Base-by-base conservation (phyloP, 75 land plant genomes). In the Azolla pinnata region DNA sequence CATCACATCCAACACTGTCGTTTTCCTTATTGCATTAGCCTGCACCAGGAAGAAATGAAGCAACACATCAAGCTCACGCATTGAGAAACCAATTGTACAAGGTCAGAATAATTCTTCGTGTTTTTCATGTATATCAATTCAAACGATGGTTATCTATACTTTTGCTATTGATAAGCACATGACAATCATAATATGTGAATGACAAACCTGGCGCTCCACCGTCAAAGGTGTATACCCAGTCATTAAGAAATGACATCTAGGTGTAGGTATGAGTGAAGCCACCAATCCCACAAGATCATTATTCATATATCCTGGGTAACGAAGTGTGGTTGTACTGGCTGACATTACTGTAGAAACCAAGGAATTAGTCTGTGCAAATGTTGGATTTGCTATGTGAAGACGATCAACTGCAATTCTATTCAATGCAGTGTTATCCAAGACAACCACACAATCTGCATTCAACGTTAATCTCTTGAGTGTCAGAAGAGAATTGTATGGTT, bases 391-490 rank as follows among this genome's bases (percentile, higher is more conserved):
- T 29, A 95, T 75, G 63, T 95, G 90, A 57, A 95, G 88, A 1
- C 97, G 90, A 63, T 95, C 99, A 33, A 90, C 99, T 50, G 99
- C 99, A 67, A 95, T 95, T 47, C 99, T 75, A 71, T 95, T 90
- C 55, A 95, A 64, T 27, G 99, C 97, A 58, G 99, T 95, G 56
- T 95, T 95, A 68, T 95, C 99, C 40, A 95, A 88, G 38, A 95
- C 99, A 67, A 93, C 99, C 59, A 95, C 99, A 80, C 99, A 95
- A 63, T 95, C 99, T 51, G 99, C 99, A 78, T 95, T 95, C 29
- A 95, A 72, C 9, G 99, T 95, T 58, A 95, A 75, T 49, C 99
- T 72, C 77, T 95, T 95, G n/a, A 95, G 71, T 40, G 99, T 95
- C 60, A 95, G 62, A 33, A 95, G 81, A 35, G 97, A 89, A 62